A percentile compares a stretch with the other conserved stretches of the same genome.
These are phyloP conservation scores for Gossypium bickii DNA, from an alignment of 345 rosid species.

Conservation along the genomic window DNA sequence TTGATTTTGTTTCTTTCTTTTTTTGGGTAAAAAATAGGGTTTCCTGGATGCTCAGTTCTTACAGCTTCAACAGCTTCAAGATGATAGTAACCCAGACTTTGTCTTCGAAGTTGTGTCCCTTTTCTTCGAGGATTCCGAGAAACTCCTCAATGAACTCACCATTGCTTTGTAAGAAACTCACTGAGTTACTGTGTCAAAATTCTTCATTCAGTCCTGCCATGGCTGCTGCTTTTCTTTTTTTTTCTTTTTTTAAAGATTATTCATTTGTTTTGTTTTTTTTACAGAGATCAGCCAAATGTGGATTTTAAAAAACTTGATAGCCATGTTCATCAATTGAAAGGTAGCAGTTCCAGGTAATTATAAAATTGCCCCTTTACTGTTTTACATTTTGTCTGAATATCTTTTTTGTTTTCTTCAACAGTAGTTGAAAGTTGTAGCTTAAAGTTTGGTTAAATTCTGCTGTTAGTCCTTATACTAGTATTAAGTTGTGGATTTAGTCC, in stretches of 20 bases:
- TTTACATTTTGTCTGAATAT: no score
- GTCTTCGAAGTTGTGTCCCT: constrained; percentile 84
- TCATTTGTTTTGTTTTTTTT: not conserved
- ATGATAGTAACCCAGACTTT: constrained; percentile 96
- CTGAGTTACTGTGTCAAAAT: not conserved
- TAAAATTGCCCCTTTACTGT: no score
- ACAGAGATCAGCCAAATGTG: constrained; percentile 64
- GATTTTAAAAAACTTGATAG: constrained; percentile 85
- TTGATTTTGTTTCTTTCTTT: not conserved
- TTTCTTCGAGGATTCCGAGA: constrained; percentile 87
- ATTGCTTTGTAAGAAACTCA: constrained; percentile 48
- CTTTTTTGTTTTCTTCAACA: no score
- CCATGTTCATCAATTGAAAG: constrained; percentile 91
- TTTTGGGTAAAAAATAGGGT: constrained; percentile 45
- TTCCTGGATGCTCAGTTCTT: constrained; percentile 75
- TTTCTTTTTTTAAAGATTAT: not conserved
- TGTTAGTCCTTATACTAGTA: no score
- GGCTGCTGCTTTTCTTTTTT: not conserved
- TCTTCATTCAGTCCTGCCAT: not conserved
- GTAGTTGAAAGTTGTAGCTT: no score
- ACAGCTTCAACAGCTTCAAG: constrained; percentile 90
- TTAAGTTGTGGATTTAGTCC: no score
- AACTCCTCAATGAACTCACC: constrained; percentile 80
- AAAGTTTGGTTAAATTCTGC: no score
- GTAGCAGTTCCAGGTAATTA: constrained; percentile 88